A percentile compares a stretch with the other conserved stretches of the same genome.
These are phyloP conservation scores for Leccinum subgranulosum DNA, from an alignment of 768 basidiomycete species.

Conservation along the genomic window DNA sequence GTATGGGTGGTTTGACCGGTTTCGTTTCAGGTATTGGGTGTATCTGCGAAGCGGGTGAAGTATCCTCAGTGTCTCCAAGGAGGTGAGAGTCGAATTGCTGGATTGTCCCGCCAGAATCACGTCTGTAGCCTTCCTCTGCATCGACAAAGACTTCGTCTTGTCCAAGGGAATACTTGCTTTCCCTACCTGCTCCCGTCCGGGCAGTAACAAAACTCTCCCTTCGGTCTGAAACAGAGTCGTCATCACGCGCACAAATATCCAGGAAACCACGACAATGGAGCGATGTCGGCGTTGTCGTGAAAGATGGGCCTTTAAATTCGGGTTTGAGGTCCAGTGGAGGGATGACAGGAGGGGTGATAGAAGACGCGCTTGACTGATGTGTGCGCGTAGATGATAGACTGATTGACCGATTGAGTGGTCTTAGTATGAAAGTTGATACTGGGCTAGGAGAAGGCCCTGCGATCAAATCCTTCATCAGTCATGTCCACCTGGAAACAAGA, in stretches of 20 bases:
- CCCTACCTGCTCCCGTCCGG: conserved; percentile 23
- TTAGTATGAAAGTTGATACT: conserved; percentile 55
- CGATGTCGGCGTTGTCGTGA: conserved; percentile 29
- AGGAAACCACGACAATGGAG: conserved; percentile 19
- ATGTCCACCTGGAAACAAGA: not conserved
- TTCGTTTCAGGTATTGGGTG: conserved; percentile 6
- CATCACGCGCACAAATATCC: conserved; percentile 30
- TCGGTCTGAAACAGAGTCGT: conserved; percentile 46
- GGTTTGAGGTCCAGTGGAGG: conserved; percentile 60
- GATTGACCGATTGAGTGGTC: conserved; percentile 62
- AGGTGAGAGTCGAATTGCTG: conserved; percentile 17
- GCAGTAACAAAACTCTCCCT: conserved; percentile 61
- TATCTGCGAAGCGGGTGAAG: conserved; percentile 2
- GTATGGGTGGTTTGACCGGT: conserved; percentile 20
- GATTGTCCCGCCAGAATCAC: conserved; percentile 23
- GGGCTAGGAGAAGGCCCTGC: conserved; percentile 44
- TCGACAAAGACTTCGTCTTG: conserved; percentile 28
- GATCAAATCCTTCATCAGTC: conserved; percentile 2
- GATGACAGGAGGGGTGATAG: conserved; percentile 44
- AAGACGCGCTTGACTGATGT: conserved; percentile 43
- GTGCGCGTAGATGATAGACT: conserved; percentile 64
- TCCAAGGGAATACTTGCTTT: conserved; percentile 31
- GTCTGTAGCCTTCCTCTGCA: conserved; percentile 24
- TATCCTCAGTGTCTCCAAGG: conserved; percentile 11
- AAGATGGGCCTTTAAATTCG: conserved; percentile 41